Conservation (phyloP, 441 rosid genomes). For the Rhodomyrtus psidioides region DNA sequence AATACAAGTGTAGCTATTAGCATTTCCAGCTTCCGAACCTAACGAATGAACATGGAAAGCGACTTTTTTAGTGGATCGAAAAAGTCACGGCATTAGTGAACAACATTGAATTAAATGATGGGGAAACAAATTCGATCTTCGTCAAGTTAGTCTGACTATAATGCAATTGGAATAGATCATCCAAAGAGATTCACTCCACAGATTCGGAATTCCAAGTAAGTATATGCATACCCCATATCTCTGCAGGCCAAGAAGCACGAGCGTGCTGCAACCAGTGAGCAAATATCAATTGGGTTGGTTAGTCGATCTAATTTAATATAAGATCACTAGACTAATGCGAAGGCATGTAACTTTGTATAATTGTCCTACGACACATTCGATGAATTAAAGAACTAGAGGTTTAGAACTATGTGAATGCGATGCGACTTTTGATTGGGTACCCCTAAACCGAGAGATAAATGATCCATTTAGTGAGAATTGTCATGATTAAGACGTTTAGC, state of each 20-base stretch:
- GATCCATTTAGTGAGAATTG: neutral
- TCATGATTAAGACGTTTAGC: neutral
- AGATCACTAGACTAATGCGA: neutral
- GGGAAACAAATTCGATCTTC: neutral
- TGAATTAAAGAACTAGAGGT: neutral
- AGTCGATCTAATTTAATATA: neutral
- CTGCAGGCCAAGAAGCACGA: slow-evolving; percentile 55
- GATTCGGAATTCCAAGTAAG: neutral
- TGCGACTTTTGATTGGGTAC: slow-evolving; percentile 56
- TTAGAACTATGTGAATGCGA: slow-evolving; percentile 27
- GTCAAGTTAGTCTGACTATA: neutral
- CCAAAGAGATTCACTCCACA: neutral
- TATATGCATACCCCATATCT: slow-evolving; percentile 72
- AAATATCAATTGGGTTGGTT: neutral
- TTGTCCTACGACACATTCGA: neutral
- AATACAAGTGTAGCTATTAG: neutral
- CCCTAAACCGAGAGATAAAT: neutral
- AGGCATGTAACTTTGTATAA: neutral
- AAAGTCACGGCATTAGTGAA: neutral
- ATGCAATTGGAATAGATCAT: neutral
- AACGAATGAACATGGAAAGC: too few relatives aligned
- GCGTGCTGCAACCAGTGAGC: slow-evolving; percentile 51
- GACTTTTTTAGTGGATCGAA: neutral
- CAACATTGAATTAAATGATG: neutral
- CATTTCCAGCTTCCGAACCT: slow-evolving; percentile 6